Evolutionary conservation across 2,329 filamentous ascomycete genomes (phyloP), one percentile per base, ranked within the genome.

Genomic region (Herpotrichia juniperi): DNA sequence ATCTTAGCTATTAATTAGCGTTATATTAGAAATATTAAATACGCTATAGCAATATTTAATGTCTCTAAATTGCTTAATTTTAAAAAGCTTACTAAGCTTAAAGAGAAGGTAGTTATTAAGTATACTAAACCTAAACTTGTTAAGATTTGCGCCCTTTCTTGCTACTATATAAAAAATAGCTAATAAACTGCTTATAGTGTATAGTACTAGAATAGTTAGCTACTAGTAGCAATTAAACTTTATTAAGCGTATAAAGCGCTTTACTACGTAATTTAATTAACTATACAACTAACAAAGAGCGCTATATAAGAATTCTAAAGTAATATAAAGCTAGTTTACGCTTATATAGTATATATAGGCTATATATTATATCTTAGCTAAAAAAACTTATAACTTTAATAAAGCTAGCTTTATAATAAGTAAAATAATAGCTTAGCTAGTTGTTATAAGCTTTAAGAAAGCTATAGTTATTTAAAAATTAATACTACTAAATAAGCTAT

Each of bases 311-410:
- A 39, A 50, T 34, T 37, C 47, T 24, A 16, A 37, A 28, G 48
- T 45, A 26, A 50, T 50, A 5, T 4, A 22, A 5, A 19, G 19
- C 7, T 50, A 42, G 48, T 50, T 50, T 22, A 28, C 4, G 31
- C 48, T 50, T 17, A 40, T 37, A 45, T 17, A 16, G 2, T 37
- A 45, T n/a, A 40, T 31, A n/a, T 39, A 50, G 19, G 40, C 48
- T 3, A 45, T 45, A 25, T 55, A 59, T 42, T 32, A 39, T 30
- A 57, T 57, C 24, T 22, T 24, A 28, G 28, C 45, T 39, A 34
- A 52, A 12, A 35, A 59, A 37, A 48, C 35, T 16, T 57, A 61
- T 42, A 61, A 59, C 46, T 57, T 61, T 51, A 44, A 61, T 46
- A 46, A 61, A 51, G 51, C 48, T 32, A 35, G 48, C 42, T 59